phyloP scores from a whole-genome alignment of 2,329 filamentous ascomycete species.

The Calonectria ilicicola region DNA sequence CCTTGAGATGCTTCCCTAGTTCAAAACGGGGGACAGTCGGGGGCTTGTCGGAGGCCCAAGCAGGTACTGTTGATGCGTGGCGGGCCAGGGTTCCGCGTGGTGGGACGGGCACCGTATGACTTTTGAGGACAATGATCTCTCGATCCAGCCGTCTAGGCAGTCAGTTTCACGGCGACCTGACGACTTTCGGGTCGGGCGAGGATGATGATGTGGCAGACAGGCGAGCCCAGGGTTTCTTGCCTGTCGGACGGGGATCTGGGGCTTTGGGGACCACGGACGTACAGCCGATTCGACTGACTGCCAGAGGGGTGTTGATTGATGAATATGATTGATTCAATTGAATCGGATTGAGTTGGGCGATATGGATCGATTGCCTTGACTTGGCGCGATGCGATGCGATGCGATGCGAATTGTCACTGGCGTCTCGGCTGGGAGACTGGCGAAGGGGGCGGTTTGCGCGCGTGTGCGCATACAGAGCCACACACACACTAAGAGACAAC shows the following conservation, averaged over 20 bases:
- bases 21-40: constrained; percentile 19
- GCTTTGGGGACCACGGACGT: constrained; percentile 30
- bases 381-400: constrained; percentile 14
- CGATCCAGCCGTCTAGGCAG: constrained; percentile 32
- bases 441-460: constrained; percentile 34
- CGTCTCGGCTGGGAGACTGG: constrained; percentile 2
- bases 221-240: constrained; percentile 27
- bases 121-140: constrained; percentile 38
- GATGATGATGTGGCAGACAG: constrained; percentile 40
- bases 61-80: constrained; percentile 26
- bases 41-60: constrained; percentile 23
- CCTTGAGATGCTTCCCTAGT: constrained; percentile 18
- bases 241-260: constrained; percentile 33
- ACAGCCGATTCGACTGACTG: constrained; percentile 33
- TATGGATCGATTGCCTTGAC: constrained; percentile 14
- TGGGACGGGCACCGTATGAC: constrained; percentile 45
- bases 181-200: constrained; percentile 37
- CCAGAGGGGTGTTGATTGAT: constrained; percentile 25
- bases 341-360: constrained; percentile 13
- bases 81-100: constrained; percentile 34
- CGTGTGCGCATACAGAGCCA: constrained; percentile 39
- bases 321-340: constrained; percentile 29
- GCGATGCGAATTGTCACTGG: constrained; percentile 22
- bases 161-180: constrained; percentile 38
- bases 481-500: constrained; percentile 30